Evolutionary conservation across 2,329 filamentous ascomycete genomes (phyloP).

Genomic region (Monosporascus sp.): DNA sequence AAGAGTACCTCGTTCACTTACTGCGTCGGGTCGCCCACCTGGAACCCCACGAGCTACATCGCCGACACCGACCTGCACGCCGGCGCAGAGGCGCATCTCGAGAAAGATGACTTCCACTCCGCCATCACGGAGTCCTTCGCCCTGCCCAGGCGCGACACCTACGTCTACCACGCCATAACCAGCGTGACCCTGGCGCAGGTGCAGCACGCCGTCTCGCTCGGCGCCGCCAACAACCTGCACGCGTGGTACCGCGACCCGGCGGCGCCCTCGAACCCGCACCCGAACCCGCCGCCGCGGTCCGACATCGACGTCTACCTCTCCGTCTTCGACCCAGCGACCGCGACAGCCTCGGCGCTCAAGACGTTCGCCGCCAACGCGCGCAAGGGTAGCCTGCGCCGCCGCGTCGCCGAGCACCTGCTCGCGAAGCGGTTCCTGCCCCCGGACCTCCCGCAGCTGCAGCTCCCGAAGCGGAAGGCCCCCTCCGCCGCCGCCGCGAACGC

Average conservation of each 20-base stretch:
- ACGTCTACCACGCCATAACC: conserved; percentile 47
- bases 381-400: conserved; percentile 53
- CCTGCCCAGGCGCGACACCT: conserved; percentile 38
- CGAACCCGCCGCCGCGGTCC: conserved; percentile 40
- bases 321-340: conserved; percentile 57
- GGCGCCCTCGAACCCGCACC: conserved; percentile 21
- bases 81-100: conserved; percentile 31
- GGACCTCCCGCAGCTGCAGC: conserved; percentile 31
- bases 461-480: conserved; percentile 33
- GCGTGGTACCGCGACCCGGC: conserved; percentile 39
- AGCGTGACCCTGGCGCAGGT: conserved; percentile 44
- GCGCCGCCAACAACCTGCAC: conserved; percentile 40
- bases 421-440: conserved; percentile 47
- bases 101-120: conserved; percentile 34
- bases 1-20: conserved; percentile 19
- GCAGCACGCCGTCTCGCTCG: conserved; percentile 39
- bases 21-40: conserved; percentile 40
- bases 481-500: conserved; percentile 1
- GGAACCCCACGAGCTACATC: conserved; percentile 36
- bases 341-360: conserved; percentile 56
- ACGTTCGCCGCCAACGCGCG: conserved; percentile 46
- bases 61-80: conserved; percentile 32
- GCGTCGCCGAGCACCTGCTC: conserved; percentile 51
- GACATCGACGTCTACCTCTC: conserved; percentile 63
- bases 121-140: conserved; percentile 40